Conservation (phyloP, 805 yeast genomes). For the Hanseniaspora mollemarum region DNA sequence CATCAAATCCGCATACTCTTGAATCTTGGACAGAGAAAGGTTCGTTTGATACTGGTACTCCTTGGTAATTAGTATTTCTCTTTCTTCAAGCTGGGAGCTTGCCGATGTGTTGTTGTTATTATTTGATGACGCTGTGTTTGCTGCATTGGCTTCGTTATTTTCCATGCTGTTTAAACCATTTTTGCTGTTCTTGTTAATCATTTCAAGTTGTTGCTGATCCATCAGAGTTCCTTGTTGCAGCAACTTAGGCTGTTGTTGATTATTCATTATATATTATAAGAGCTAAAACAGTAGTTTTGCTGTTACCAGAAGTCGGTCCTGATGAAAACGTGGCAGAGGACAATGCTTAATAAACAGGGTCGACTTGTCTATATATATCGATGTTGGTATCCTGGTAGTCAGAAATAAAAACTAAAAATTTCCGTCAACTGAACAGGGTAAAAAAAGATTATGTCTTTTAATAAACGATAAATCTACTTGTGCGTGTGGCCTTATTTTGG, state of each 20-base stretch:
- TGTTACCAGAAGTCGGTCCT: not conserved
- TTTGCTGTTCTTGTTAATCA: conserved; percentile 4
- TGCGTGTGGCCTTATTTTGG: too few species aligned
- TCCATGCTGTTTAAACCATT: conserved; percentile 17
- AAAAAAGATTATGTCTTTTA: too few species aligned
- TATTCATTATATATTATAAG: too few species aligned
- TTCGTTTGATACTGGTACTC: conserved; percentile 22
- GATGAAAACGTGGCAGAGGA: not conserved
- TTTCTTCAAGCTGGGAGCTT: not conserved
- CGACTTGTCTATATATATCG: too few species aligned
- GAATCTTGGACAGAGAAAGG: conserved; percentile 20
- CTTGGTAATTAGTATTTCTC: conserved; percentile 15
- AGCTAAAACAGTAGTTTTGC: not conserved
- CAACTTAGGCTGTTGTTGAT: not conserved
- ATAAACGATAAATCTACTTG: too few species aligned
- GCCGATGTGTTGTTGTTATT: not conserved
- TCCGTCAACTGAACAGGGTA: too few species aligned
- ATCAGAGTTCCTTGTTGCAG: conserved; percentile 3
- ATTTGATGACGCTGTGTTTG: conserved; percentile 7
- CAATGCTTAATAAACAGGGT: too few species aligned
- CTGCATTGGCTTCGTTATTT: conserved; percentile 7
- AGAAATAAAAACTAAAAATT: too few species aligned
- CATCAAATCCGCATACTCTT: conserved; percentile 15
- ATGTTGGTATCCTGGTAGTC: too few species aligned
- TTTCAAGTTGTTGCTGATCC: conserved; percentile 6